Evolutionary conservation across 2,329 filamentous ascomycete genomes (phyloP).

Genomic region (Penicillium fuscoglaucum): DNA sequence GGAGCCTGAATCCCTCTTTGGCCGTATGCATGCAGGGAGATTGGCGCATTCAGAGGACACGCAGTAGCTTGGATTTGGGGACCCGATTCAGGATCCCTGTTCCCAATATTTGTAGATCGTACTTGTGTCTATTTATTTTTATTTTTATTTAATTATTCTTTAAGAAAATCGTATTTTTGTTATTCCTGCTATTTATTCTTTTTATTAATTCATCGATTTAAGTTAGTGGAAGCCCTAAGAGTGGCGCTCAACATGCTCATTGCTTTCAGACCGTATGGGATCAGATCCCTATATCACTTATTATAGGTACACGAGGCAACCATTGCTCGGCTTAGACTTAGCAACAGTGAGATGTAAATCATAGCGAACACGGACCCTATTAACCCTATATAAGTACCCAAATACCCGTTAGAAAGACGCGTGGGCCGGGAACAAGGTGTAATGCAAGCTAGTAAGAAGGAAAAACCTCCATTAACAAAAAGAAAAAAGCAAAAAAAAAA

Average conservation of each 20-base stretch:
- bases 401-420: not conserved
- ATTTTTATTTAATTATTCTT: not conserved
- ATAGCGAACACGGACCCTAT: not conserved
- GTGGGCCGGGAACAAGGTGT: not conserved
- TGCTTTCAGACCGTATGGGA: not conserved
- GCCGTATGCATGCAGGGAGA: conserved; percentile 16
- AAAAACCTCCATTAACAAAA: too few relatives aligned
- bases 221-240: not conserved
- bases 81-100: conserved; percentile 21
- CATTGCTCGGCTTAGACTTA: not conserved
- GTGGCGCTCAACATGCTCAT: not conserved
- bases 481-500: not conserved
- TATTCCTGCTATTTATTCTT: not conserved
- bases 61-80: conserved; percentile 16
- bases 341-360: not conserved
- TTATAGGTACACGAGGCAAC: not conserved
- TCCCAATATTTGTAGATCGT: conserved; percentile 19
- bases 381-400: not conserved
- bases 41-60: conserved; percentile 8
- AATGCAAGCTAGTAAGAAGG: not conserved
- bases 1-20: conserved; percentile 8
- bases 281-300: conserved; percentile 1
- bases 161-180: not conserved
- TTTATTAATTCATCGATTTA: not conserved
- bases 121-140: not conserved